Evolutionary conservation across 805 yeast species (phyloP).

Genomic region (Yueomyces sinensis): DNA sequence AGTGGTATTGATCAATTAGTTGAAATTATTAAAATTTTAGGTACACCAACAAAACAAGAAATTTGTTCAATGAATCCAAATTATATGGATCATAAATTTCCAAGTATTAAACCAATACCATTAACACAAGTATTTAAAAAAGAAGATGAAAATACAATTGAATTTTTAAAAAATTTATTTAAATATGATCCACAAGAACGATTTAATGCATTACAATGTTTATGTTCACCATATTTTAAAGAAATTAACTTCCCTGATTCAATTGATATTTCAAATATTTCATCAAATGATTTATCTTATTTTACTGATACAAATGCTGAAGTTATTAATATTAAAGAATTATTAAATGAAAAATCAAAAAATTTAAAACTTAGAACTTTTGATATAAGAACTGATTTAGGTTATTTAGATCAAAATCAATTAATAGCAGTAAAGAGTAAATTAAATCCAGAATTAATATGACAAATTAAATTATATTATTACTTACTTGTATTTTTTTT

Average conservation of each 20-base stretch:
- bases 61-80: slow-evolving; percentile 92
- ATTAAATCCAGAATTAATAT: slow-evolving; percentile 7
- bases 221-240: slow-evolving; percentile 20
- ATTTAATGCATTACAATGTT: slow-evolving; percentile 35
- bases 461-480: no score
- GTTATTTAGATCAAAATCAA: slow-evolving; percentile 17
- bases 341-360: slow-evolving; percentile 2
- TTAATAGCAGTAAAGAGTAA: slow-evolving; percentile 14
- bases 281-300: not conserved
- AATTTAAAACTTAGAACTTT: slow-evolving; percentile 18
- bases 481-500: not conserved
- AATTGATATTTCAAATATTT: slow-evolving; percentile 1
- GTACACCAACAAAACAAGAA: slow-evolving; percentile 89
- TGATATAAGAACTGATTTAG: slow-evolving; percentile 17
- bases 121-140: slow-evolving; percentile 49
- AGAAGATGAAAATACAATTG: slow-evolving; percentile 35
- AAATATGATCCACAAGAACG: slow-evolving; percentile 60
- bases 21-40: slow-evolving; percentile 88
- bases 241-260: slow-evolving; percentile 17
- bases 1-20: slow-evolving; percentile 95
- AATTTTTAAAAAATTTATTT: slow-evolving; percentile 41
- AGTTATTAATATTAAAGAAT: not conserved
- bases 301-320: not conserved
- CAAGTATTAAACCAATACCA: slow-evolving; percentile 71
- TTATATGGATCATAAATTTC: slow-evolving; percentile 94